Base-by-base conservation (phyloP, 495 filamentous ascomycete species). In the Penicillium macrosclerotiorum region DNA sequence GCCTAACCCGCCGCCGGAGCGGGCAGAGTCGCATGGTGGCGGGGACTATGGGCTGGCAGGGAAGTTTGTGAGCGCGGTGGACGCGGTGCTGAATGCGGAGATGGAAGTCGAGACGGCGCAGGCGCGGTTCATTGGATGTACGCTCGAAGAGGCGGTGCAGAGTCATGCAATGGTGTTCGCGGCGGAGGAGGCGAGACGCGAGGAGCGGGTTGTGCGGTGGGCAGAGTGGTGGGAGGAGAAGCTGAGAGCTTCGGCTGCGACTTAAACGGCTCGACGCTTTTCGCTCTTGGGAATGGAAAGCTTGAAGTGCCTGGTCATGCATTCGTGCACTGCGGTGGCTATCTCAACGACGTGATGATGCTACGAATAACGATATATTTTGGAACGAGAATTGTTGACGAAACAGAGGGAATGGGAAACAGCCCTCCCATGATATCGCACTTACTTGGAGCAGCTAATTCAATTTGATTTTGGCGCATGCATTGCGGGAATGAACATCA, bases 91-190 rank as follows among this genome's bases (percentile, higher is more conserved):
- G 64, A 84, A 83, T 55, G 65, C 75, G 23, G 81, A 78, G 3
- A 78, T 81, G 80, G 61, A 61, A 23, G 86, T 89, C 1, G 71
- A 78, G 32, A 75, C 78, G 41, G 93, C 92, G 6, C 93, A 98
- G 77, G 73, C 63, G 37, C 68, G 77, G 51, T 78, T 85, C 57
- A 71, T 97, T 5, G 89, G 89, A 2, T 93, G 89, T 66, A 86
- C 81, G 0, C 60, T 93, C 2, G 89, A 94, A 44, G 94, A 97
- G 55, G 79, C 82, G 5, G 78, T 98, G 12, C 76, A 85, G 25
- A 95, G 89, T 53, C 94, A 97, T 71, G 92, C 87, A 1, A 81
- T 93, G 68, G 93, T 96, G 2, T 97, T 95, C 71, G 90, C 89
- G 27, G 92, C 92, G 0, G 94, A 97, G 67, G 85, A 95, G 55